Percentiles rank a stretch among this genome's conserved stretches.
These are phyloP conservation scores for Microsporum audouinii DNA, from an alignment of 2,329 filamentous ascomycete species.

Conservation along the genomic window DNA sequence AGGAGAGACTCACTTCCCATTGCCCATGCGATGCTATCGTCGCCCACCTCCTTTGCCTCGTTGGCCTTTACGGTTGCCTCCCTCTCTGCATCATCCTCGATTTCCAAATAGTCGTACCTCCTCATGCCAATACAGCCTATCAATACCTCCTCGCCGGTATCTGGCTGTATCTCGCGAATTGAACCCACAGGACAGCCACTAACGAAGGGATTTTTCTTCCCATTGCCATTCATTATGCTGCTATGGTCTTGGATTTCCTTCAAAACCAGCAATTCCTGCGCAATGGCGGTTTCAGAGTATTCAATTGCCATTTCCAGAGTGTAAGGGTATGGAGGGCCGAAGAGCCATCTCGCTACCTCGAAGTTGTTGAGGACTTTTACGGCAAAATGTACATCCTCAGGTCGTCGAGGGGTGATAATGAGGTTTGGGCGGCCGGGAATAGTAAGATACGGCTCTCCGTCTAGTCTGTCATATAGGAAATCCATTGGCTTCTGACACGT, in stretches of 20 bases:
- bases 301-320: neutral
- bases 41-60: constrained; percentile 5
- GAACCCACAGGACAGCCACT: constrained; percentile 4
- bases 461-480: constrained; percentile 6
- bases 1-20: constrained; percentile 7
- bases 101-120: constrained; percentile 5
- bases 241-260: neutral
- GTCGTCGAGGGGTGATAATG: constrained; percentile 8
- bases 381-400: neutral
- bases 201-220: neutral
- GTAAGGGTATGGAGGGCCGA: constrained; percentile 8
- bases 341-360: constrained; percentile 6
- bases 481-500: neutral
- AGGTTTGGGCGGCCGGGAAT: constrained; percentile 2
- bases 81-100: constrained; percentile 5
- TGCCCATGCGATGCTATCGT: constrained; percentile 8
- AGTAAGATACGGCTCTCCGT: constrained; percentile 8
- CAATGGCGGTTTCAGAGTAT: neutral
- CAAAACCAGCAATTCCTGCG: neutral
- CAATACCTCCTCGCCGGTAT: constrained; percentile 6
- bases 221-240: neutral
- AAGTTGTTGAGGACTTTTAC: constrained; percentile 2
- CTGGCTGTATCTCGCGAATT: constrained; percentile 7
- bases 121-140: constrained; percentile 4
- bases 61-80: neutral